These are phyloP conservation scores for Leccinum insolens DNA, from an alignment of 1,284 basidiomycete species.

Conservation along the genomic window DNA sequence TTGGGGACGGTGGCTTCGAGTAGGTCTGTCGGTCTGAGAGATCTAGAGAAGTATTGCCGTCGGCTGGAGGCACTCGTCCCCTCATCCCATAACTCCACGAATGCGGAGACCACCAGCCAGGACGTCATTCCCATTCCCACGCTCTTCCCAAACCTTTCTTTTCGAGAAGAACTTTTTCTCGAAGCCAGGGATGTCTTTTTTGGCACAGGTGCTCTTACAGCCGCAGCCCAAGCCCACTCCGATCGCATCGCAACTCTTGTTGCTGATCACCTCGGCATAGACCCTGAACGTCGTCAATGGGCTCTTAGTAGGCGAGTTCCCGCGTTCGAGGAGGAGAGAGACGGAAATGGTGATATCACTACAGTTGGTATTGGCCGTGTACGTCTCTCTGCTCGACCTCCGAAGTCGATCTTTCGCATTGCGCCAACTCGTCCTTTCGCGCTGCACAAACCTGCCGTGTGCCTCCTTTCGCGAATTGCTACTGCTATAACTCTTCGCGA, in stretches of 20 bases:
- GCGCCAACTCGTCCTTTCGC: constrained; percentile 72
- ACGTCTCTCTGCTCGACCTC: constrained; percentile 49
- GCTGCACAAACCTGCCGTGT: constrained; percentile 84
- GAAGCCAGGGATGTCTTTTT: constrained; percentile 95
- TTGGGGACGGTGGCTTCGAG: constrained; percentile 55
- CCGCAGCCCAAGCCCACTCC: constrained; percentile 54
- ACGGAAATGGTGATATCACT: constrained; percentile 59
- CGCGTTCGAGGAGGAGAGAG: constrained; percentile 68
- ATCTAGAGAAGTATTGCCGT: constrained; percentile 87
- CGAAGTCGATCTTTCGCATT: constrained; percentile 39
- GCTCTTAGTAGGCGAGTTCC: constrained; percentile 64
- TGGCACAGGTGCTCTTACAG: constrained; percentile 63
- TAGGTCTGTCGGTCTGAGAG: constrained; percentile 76
- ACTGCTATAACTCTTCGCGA: constrained; percentile 77
- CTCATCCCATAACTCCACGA: constrained; percentile 46
- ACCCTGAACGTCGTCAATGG: constrained; percentile 59
- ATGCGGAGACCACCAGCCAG: constrained; percentile 37
- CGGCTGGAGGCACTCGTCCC: constrained; percentile 73
- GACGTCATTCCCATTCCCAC: constrained; percentile 26
- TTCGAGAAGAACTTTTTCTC: constrained; percentile 90
- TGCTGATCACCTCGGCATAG: constrained; percentile 69
- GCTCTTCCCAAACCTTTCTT: constrained; percentile 71
- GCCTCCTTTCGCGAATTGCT: constrained; percentile 83
- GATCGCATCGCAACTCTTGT: constrained; percentile 54
- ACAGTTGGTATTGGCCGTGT: constrained; percentile 63